Conservation (phyloP, 352 stramenopile genomes). For the Achlya hypogyna region DNA sequence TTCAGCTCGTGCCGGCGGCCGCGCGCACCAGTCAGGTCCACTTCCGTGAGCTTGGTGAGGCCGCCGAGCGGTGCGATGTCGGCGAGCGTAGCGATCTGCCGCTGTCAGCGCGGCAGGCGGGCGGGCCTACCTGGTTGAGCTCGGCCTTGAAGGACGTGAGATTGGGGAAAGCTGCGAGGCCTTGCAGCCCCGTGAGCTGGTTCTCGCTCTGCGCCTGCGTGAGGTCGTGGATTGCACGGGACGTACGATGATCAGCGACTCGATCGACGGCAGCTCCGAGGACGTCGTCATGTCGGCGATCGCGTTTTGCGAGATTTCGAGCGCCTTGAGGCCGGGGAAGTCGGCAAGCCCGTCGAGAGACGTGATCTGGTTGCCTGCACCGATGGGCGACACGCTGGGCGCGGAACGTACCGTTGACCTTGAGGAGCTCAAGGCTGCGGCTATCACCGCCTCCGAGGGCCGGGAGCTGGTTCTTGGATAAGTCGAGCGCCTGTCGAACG, state of each 20-base stretch:
- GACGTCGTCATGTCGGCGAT: conserved; percentile 39
- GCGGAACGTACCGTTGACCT: conserved; percentile 51
- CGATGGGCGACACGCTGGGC: conserved; percentile 31
- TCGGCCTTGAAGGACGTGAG: conserved; percentile 41
- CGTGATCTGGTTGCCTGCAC: conserved; percentile 42
- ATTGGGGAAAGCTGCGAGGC: conserved; percentile 38
- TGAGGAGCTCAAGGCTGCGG: conserved; percentile 39
- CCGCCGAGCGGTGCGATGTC: background rate
- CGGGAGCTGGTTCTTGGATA: conserved; percentile 61
- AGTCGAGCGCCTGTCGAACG: conserved; percentile 33
- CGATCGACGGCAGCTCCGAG: conserved; percentile 37
- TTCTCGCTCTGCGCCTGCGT: conserved; percentile 45
- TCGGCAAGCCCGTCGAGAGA: conserved; percentile 37
- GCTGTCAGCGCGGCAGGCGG: background rate
- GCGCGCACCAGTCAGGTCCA: conserved; percentile 19
- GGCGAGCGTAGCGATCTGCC: conserved; percentile 1
- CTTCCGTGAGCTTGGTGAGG: background rate
- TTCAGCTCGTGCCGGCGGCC: too few relatives aligned
- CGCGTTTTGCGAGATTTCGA: conserved; percentile 47
- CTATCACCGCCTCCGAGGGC: conserved; percentile 44
- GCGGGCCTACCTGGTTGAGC: conserved; percentile 44
- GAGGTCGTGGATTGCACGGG: background rate
- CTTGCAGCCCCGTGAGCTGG: conserved; percentile 43
- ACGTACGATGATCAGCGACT: conserved; percentile 43
- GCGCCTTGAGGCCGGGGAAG: conserved; percentile 36